phyloP scores from a whole-genome alignment of 345 rosid species.

The Populus alba region DNA sequence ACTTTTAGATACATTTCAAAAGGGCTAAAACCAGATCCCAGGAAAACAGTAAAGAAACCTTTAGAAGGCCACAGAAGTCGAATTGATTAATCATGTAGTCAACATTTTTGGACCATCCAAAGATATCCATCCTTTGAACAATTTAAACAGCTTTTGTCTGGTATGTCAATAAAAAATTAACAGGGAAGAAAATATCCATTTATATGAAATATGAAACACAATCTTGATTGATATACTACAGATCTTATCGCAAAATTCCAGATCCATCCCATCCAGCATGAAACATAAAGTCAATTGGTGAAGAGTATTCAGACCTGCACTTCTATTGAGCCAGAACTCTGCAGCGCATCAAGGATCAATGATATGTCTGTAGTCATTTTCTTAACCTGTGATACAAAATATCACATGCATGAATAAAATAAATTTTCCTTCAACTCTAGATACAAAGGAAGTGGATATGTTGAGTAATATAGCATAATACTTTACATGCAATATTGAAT shows the following conservation, averaged over 20 bases:
- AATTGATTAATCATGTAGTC: not conserved
- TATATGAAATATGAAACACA: not conserved
- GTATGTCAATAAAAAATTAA: too few species aligned
- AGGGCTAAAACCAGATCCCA: not conserved
- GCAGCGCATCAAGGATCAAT: slow-evolving; percentile 73
- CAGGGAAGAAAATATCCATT: not conserved
- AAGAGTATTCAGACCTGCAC: slow-evolving; percentile 59
- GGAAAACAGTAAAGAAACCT: not conserved
- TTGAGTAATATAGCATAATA: not conserved
- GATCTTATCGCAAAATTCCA: not conserved
- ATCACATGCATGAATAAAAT: not conserved
- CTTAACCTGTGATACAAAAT: slow-evolving; percentile 60
- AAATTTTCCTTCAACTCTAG: not conserved
- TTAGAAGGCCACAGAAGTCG: not conserved
- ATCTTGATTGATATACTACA: not conserved
- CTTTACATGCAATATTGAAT: not conserved
- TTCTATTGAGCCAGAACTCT: slow-evolving; percentile 64
- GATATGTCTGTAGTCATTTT: slow-evolving; percentile 69
- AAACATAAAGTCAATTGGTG: slow-evolving; percentile 11
- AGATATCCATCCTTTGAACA: not conserved
- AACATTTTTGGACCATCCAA: not conserved
- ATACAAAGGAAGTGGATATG: not conserved
- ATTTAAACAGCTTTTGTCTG: not conserved
- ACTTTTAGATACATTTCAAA: not conserved
- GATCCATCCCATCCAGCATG: not conserved